Evolutionary conservation across 2,329 filamentous ascomycete genomes (phyloP).

Genomic region (Aphanoascus verrucosus): DNA sequence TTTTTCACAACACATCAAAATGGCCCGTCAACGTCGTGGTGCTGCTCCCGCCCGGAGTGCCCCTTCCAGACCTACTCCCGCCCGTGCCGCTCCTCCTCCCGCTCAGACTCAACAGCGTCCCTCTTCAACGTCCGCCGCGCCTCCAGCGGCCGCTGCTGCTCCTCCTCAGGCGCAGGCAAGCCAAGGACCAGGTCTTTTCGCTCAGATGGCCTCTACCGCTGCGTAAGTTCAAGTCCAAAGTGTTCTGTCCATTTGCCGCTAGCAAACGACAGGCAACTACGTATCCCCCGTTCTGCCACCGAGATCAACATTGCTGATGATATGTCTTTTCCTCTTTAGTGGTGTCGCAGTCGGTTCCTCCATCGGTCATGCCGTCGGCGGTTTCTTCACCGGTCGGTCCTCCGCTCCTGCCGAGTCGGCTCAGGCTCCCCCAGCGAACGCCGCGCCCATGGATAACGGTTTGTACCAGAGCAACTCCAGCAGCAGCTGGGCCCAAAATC

Average conservation of each 20-base stretch:
- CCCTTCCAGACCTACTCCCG: constrained; percentile 55
- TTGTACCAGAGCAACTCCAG: constrained; percentile 41
- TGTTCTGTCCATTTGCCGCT: too few species aligned
- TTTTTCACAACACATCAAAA: constrained; percentile 33
- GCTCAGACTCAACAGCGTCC: constrained; percentile 52
- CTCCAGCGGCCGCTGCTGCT: constrained; percentile 27
- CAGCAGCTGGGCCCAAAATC: constrained; percentile 30
- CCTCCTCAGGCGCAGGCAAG: constrained; percentile 31
- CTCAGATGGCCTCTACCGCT: constrained; percentile 94
- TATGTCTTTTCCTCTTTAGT: constrained; percentile 41
- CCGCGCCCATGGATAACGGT: constrained; percentile 41
- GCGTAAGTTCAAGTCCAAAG: constrained; percentile 56
- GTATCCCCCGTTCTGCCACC: neutral
- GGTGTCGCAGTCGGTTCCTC: constrained; percentile 94
- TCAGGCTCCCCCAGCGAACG: constrained; percentile 41
- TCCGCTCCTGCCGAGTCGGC: constrained; percentile 45
- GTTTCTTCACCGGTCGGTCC: constrained; percentile 69
- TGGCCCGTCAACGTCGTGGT: constrained; percentile 69
- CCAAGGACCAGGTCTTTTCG: constrained; percentile 75
- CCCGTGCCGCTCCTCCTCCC: constrained; percentile 48
- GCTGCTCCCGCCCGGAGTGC: constrained; percentile 46
- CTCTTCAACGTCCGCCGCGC: constrained; percentile 56
- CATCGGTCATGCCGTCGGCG: constrained; percentile 87
- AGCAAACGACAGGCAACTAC: neutral
- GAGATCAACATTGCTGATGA: constrained; percentile 6